Evolutionary conservation across 2,329 filamentous ascomycete genomes (phyloP), one percentile per base, ranked within the genome.

Genomic region (Chaetomium sp.): DNA sequence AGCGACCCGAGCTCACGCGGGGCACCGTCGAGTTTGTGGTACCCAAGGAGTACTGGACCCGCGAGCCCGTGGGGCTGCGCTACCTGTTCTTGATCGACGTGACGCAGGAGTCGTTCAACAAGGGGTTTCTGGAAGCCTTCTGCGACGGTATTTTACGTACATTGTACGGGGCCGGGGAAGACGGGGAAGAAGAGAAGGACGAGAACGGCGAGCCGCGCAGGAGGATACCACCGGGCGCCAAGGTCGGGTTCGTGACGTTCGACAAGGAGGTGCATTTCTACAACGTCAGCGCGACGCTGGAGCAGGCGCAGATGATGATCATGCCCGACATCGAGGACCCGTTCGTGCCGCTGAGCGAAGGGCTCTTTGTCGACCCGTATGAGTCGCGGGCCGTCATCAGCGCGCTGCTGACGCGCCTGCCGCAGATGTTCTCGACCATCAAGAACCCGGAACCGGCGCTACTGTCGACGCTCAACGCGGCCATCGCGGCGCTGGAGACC

Each of bases 261-360:
- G 94, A 99, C 75, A 92, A 90, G 71, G 91, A 96, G 65, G 88
- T 99, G 57, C 94, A 99, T 69, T 99, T 97, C 70, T 99, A 97
- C 77, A 97, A 97, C 67, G 84, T 96, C 65, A 90, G 86, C 66
- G 73, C 90, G 40, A 80, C 80, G 42, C 76, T 96, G 43, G 87
- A 94, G 54, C 85, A 91, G 72, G 90, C 94, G 8, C 94, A 99
- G 68, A 96, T 99, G 90, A 84, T 99, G 77, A 91, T 99, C 50
- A 96, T 99, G 89, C 89, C 94, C 3, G 94, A 99, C 68, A 81
- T 99, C 49, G 91, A 97, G 66, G 94, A 99, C 63, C 94, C 94
- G 0, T 99, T 99, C 69, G 85, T 97, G 12, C 91, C 94, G 2
- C 77, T 99, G 14, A 90, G 88, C 60, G 88, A 95, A 56, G 91